Evolutionary conservation across 1,139 yeast genomes (phyloP), one percentile per base, ranked within the genome.

Genomic region (Scheffersomyces parashehatae): DNA sequence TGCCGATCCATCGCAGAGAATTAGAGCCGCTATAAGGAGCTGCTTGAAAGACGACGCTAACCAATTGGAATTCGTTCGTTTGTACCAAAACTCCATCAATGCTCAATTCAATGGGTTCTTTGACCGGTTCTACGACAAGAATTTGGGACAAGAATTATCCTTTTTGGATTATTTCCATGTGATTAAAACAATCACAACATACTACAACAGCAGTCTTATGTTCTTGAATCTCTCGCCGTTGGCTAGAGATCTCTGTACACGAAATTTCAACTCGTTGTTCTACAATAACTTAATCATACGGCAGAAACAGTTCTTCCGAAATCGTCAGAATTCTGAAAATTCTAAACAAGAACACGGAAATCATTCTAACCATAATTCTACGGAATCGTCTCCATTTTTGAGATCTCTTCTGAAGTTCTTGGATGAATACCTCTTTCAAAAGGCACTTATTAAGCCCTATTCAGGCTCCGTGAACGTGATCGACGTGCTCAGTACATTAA

Each of bases 1-100:
- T 5, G 11, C 40, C 3, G 73, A 68, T 29, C 75, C 77, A 0
- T 58, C 71, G 13, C 68, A 63, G 14, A 49, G 79, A 36, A 62
- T 71, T 6, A 65, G 60, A 33, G 59, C 70, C 3, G 77, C 78
- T 3, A 67, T 73, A 5, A 55, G 68, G 36, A 58, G 70, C 11
- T 70, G 77, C 41, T 55, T 73, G 14, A 70, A 70, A 41, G 72
- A 70, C 46, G 68, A 64, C 6, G 24, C 44, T 3, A 62, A 60
- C 36, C 77, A 70, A 44, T 50, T 56, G 16, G 69, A 69, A 30
- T 71, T 73, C 45, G 59, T 67, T n/a, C 56, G 55, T 29, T 53
- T 72, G n/a, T 68, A 69, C 43, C 53, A 62, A 36, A 72, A 69
- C 51, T 64, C 77, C 3, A 60, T 73, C 13, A 47, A 47, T 29